Percentiles rank a stretch among this genome's conserved stretches.
Conservation (phyloP, 73 alveolate species). For the Paramecium caudatum region DNA sequence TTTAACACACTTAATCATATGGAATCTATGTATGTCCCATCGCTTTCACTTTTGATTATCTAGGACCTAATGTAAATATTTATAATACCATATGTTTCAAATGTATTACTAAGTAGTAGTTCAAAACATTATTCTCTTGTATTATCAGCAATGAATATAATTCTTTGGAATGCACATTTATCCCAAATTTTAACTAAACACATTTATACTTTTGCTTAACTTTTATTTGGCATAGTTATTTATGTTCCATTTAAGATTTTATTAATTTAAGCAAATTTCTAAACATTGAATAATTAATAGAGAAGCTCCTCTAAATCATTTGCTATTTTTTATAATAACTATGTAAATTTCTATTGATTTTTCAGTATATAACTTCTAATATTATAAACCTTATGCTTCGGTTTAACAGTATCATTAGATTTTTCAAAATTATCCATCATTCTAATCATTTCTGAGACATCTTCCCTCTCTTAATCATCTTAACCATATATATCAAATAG, state of each 20-base stretch:
- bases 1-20: slow-evolving; percentile 21
- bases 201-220: slow-evolving; percentile 52
- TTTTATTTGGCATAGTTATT: slow-evolving; percentile 32
- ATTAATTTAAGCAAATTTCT: neutral
- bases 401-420: slow-evolving; percentile 65
- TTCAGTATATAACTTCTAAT: slow-evolving; percentile 12
- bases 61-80: slow-evolving; percentile 36
- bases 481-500: neutral
- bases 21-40: slow-evolving; percentile 22
- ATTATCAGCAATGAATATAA: slow-evolving; percentile 44
- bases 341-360: neutral
- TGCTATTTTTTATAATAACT: slow-evolving; percentile 13
- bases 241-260: slow-evolving; percentile 44
- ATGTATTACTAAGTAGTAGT: neutral
- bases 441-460: slow-evolving; percentile 56
- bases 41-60: slow-evolving; percentile 37
- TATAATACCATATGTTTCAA: slow-evolving; percentile 45
- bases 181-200: slow-evolving; percentile 63
- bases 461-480: slow-evolving; percentile 63
- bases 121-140: slow-evolving; percentile 62
- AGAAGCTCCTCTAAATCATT: slow-evolving; percentile 30
- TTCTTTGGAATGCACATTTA: slow-evolving; percentile 9
- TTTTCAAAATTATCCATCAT: slow-evolving; percentile 20
- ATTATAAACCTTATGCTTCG: slow-evolving; percentile 29
- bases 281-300: neutral